Evolutionary conservation across 2,329 filamentous ascomycete genomes (phyloP).

Genomic region (Beauveria pseudobassiana): DNA sequence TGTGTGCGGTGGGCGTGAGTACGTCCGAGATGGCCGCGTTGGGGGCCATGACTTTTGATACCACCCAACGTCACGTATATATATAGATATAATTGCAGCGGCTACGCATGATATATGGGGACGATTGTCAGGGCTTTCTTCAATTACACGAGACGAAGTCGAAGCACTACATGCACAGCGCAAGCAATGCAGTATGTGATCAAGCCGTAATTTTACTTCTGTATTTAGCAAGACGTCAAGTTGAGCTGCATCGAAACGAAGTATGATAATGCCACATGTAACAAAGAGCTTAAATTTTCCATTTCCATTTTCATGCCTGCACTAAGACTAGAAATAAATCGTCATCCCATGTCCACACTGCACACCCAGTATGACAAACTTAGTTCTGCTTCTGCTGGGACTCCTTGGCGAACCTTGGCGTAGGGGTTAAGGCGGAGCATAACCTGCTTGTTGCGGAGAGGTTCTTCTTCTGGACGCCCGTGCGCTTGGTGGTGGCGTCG

Average conservation of each 20-base stretch:
- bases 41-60: background rate
- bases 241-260: background rate
- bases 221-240: background rate
- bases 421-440: slow-evolving; percentile 98
- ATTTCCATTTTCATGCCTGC: slow-evolving; percentile 7
- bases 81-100: background rate
- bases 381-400: slow-evolving; percentile 35
- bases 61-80: background rate
- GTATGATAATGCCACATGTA: background rate
- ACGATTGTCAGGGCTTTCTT: background rate
- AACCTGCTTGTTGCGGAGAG: slow-evolving; percentile 97
- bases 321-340: slow-evolving; percentile 9
- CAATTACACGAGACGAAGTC: background rate
- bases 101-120: background rate
- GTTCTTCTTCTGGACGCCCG: slow-evolving; percentile 98
- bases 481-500: slow-evolving; percentile 80
- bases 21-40: background rate
- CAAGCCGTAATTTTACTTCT: background rate
- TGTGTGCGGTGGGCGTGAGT: background rate
- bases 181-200: background rate
- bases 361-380: slow-evolving; percentile 30
- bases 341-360: slow-evolving; percentile 19
- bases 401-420: slow-evolving; percentile 75
- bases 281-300: background rate
- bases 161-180: background rate